Percentiles rank a stretch among this genome's conserved stretches.
These are phyloP conservation scores for Dactylellina drechsleri DNA, from an alignment of 2,329 filamentous ascomycete species.

Conservation along the genomic window DNA sequence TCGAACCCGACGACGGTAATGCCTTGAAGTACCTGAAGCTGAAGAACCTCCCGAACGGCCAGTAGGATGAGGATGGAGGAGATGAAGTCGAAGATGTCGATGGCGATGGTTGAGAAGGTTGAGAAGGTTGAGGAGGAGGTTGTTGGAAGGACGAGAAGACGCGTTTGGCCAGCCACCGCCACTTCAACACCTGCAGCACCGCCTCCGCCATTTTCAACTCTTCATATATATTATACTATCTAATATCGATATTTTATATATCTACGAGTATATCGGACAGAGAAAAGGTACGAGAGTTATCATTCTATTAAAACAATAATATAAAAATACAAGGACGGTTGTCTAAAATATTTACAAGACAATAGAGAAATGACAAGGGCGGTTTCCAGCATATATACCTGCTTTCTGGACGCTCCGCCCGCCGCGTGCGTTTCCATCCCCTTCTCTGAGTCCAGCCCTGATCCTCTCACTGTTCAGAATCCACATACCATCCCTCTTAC, in stretches of 20 bases:
- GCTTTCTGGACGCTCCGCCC: constrained; percentile 45
- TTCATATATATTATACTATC: not conserved
- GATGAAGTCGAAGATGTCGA: constrained; percentile 5
- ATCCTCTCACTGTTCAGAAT: not conserved
- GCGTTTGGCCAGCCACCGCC: constrained; percentile 55
- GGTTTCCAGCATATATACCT: constrained; percentile 48
- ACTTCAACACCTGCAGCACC: constrained; percentile 51
- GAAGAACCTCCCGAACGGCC: constrained; percentile 35
- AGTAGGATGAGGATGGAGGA: constrained; percentile 19
- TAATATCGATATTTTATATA: not conserved
- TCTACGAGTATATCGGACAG: not conserved
- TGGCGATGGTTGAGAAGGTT: constrained; percentile 19
- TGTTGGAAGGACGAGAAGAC: constrained; percentile 51
- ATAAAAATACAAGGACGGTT: too few species aligned
- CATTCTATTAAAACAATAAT: too few species aligned
- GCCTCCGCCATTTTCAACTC: constrained; percentile 37
- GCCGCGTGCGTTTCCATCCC: constrained; percentile 52
- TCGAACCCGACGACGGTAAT: constrained; percentile 9
- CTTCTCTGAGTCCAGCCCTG: not conserved
- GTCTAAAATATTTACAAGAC: too few species aligned
- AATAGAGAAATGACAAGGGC: constrained; percentile 29
- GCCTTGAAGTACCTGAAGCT: constrained; percentile 27
- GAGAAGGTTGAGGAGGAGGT: constrained; percentile 18
- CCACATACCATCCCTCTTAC: not conserved
- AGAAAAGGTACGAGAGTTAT: not conserved